These are phyloP conservation scores for Novymonas esmeraldas DNA, from an alignment of 208 protist species.

Conservation along the genomic window DNA sequence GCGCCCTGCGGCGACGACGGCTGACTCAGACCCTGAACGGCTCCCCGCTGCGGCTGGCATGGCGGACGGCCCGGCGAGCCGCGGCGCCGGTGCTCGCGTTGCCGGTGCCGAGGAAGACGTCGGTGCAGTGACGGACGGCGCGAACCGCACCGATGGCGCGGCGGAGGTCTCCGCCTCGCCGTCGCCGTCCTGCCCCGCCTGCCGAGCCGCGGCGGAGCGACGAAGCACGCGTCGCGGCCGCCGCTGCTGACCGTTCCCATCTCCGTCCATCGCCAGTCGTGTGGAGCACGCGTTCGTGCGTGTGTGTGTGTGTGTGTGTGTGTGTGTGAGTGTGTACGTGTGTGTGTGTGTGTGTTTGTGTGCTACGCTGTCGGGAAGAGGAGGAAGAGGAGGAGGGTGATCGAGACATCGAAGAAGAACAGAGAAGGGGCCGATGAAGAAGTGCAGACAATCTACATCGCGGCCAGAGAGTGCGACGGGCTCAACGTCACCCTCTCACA, in stretches of 20 bases:
- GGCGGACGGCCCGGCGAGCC: slow-evolving; percentile 10
- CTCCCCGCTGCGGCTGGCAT: neutral
- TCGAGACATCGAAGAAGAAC: neutral
- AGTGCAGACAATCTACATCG: too few relatives aligned
- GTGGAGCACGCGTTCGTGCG: neutral
- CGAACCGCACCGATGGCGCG: slow-evolving; percentile 1
- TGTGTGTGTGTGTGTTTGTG: neutral
- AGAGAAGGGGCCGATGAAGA: too few relatives aligned
- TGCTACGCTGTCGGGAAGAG: neutral
- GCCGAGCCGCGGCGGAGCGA: slow-evolving; percentile 7
- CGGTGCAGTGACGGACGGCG: neutral
- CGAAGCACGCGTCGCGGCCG: slow-evolving; percentile 20
- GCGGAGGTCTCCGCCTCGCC: neutral
- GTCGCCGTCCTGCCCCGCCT: neutral
- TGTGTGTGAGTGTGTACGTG: neutral
- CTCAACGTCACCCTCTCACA: too few relatives aligned
- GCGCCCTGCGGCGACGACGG: too few relatives aligned
- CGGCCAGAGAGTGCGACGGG: too few relatives aligned
- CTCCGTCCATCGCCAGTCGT: neutral
- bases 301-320: neutral
- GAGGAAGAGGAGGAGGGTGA: neutral
- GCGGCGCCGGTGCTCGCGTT: slow-evolving; percentile 15
- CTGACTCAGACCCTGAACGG: too few relatives aligned
- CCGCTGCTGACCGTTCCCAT: neutral
- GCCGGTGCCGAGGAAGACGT: neutral